Conservation (phyloP, 2,329 filamentous ascomycete species). For the Monilinia laxa region DNA sequence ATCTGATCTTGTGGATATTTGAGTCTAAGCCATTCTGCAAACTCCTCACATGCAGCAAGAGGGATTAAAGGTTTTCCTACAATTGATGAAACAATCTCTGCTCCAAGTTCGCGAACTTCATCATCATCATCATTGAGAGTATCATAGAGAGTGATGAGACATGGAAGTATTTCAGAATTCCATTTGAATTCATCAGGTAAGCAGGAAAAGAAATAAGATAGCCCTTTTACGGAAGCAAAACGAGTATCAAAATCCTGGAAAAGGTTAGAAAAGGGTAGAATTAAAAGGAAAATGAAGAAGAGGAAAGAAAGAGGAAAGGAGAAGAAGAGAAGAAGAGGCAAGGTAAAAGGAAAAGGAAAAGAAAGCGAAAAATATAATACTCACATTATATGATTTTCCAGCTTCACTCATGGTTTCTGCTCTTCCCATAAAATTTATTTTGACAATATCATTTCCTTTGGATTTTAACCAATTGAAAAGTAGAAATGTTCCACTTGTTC, state of each 20-base stretch:
- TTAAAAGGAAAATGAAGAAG: neutral
- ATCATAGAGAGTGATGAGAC: slow-evolving; percentile 69
- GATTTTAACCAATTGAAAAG: slow-evolving; percentile 17
- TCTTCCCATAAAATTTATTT: slow-evolving; percentile 44
- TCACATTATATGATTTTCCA: slow-evolving; percentile 50
- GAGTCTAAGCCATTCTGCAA: slow-evolving; percentile 26
- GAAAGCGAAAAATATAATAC: slow-evolving; percentile 25
- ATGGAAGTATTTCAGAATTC: slow-evolving; percentile 45
- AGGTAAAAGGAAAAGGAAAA: neutral
- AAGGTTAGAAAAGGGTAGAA: slow-evolving; percentile 24
- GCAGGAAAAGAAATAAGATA: slow-evolving; percentile 50
- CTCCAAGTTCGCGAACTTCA: slow-evolving; percentile 65
- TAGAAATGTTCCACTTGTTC: slow-evolving; percentile 45
- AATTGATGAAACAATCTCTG: slow-evolving; percentile 39
- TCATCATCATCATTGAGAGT: slow-evolving; percentile 88
- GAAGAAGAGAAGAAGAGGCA: no score
- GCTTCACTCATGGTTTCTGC: slow-evolving; percentile 52
- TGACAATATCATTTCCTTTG: slow-evolving; percentile 9
- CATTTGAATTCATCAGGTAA: slow-evolving; percentile 24
- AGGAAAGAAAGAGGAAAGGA: no score
- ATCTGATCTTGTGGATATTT: slow-evolving; percentile 14
- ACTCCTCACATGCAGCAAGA: slow-evolving; percentile 27
- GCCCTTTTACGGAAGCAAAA: slow-evolving; percentile 56
- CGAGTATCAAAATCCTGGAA: slow-evolving; percentile 63
- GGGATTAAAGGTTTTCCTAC: slow-evolving; percentile 47